Conservation (phyloP, 305 asterid species). For the Solanum hybrid region DNA sequence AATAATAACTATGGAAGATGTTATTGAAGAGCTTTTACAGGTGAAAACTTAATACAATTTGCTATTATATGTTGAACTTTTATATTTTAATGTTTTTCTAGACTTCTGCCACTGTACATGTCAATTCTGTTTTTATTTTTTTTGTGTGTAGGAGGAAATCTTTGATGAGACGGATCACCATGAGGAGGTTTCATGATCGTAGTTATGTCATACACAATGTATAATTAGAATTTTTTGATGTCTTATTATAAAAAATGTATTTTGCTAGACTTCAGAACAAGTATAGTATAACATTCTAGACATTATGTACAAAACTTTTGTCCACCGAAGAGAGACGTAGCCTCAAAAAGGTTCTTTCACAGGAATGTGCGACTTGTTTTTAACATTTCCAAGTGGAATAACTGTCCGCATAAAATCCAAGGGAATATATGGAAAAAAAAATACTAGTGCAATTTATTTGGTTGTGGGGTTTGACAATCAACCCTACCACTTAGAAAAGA, state of each 20-base stretch:
- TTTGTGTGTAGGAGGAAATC: slow-evolving; percentile 36
- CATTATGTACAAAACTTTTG: background rate
- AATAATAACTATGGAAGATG: slow-evolving; percentile 75
- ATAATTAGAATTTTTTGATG: background rate
- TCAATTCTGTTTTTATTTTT: background rate
- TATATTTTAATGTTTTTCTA: background rate
- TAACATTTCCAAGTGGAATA: no score
- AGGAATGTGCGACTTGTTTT: no score
- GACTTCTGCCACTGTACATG: background rate
- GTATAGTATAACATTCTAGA: background rate
- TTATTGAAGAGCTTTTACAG: slow-evolving; percentile 82
- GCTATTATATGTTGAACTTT: background rate
- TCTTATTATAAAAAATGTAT: background rate
- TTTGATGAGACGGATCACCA: slow-evolving; percentile 50
- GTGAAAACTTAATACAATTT: slow-evolving; percentile 15
- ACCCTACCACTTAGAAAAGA: no score
- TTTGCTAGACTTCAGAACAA: background rate
- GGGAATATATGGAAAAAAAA: no score
- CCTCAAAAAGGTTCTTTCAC: background rate
- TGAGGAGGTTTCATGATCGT: slow-evolving; percentile 27
- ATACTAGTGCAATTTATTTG: no score
- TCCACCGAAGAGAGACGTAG: background rate
- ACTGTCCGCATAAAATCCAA: no score
- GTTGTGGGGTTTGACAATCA: no score
- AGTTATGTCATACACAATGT: background rate